Base-by-base conservation (phyloP, 768 basidiomycete species). In the Crepidotus variabilis region DNA sequence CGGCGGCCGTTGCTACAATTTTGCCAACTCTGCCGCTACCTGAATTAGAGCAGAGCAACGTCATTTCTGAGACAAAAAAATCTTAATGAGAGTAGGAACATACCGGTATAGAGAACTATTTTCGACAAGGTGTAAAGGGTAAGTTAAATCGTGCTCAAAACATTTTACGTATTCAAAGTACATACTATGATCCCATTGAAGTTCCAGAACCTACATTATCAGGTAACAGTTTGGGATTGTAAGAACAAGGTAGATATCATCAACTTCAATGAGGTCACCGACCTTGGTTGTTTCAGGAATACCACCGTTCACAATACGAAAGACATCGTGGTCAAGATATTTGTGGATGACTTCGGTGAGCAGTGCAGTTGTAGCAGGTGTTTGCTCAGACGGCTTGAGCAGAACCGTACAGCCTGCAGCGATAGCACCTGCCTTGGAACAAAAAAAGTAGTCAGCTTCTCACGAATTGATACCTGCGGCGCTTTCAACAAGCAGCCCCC, bases 331-430 rank as follows among this genome's bases (percentile, higher is more conserved):
- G 67, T 94, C 93, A 57, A 95, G 61, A 63, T 95, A 94, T 64
- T 88, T 83, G 1, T 84, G 84, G 6, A 91, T 39, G 6, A 93
- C 79, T 61, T 90, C 85, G 0, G 85, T 78, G 14, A 92, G 65
- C 10, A 93, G 76, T 9, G 77, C 62, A 45, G 81, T 82, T 2
- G 75, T 72, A 1, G 80, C 77, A 0, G 86, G 82, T 0, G 81
- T 72, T 2, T 82, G 70, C 64, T 94, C 93, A 1, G 92, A 88
- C 0, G 90, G 89, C 67, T 94, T 94, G 51, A 93, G 47, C 4
- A 87, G 70, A 2, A 81, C 82, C 0, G 87, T 75, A 62, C 86
- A 86, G 6, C 93, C 93, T 2, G 91, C 89, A 0, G 91, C 86
- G 39, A 95, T 80, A 1, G 92, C 92, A 7, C 86, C 86, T 47